Conservation (phyloP, 768 basidiomycete species). For the Coprinellus aureogranulatus region DNA sequence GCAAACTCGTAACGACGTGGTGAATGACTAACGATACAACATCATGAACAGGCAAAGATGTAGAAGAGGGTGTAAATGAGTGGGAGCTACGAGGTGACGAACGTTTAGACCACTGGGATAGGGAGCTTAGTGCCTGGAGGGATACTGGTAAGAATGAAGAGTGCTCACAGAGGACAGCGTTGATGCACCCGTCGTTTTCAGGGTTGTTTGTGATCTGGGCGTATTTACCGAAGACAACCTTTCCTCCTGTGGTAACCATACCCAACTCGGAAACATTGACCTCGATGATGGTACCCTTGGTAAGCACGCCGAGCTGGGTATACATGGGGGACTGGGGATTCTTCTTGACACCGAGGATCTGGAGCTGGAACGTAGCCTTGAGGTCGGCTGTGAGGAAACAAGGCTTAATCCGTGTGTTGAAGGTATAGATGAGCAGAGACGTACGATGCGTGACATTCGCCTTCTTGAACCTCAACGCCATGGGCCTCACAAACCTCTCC, state of each 20-base stretch:
- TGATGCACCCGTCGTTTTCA: constrained; percentile 95
- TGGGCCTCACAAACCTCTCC: constrained; percentile 96
- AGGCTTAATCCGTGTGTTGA: constrained; percentile 1
- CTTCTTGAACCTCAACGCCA: constrained; percentile 96
- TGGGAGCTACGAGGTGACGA: too few species aligned
- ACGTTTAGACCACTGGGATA: constrained; percentile 5
- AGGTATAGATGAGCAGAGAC: constrained; percentile 18
- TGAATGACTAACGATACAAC: constrained; percentile 7
- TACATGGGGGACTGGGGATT: constrained; percentile 99
- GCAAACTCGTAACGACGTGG: too few species aligned
- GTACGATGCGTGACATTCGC: constrained; percentile 98
- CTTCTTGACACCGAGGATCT: constrained; percentile 97
- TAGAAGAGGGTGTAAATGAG: background rate
- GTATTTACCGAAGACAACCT: constrained; percentile 91
- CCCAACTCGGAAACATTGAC: constrained; percentile 99
- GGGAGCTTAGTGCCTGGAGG: background rate
- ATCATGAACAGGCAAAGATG: constrained; percentile 1
- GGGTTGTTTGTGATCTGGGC: constrained; percentile 93
- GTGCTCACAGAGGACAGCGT: constrained; percentile 80
- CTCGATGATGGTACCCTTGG: constrained; percentile 97
- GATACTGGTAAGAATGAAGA: constrained; percentile 23
- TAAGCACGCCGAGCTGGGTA: constrained; percentile 93
- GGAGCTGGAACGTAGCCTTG: constrained; percentile 98
- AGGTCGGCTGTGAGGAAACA: constrained; percentile 68
- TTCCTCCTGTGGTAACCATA: constrained; percentile 95